Percentiles rank a stretch among this genome's conserved stretches.
These are phyloP conservation scores for Zizania palustris DNA, from an alignment of 202 grass and related monocot species.

Conservation along the genomic window DNA sequence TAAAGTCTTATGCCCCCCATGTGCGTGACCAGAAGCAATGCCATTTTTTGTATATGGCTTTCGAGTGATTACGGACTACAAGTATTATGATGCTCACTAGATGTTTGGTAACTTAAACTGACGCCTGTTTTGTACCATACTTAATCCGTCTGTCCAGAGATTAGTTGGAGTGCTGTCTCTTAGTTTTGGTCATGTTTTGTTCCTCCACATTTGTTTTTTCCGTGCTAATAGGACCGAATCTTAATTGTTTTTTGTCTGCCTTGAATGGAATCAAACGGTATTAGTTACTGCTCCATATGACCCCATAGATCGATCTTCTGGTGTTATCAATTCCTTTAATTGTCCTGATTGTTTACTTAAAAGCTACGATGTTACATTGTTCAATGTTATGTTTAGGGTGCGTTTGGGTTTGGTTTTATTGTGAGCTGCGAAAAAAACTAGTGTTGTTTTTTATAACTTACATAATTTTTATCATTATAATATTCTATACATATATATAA, in stretches of 20 bases:
- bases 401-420: too few species aligned
- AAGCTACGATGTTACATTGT: neutral
- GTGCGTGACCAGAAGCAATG: conserved; percentile 26
- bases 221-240: conserved; percentile 33
- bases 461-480: too few species aligned
- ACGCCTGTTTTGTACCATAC: conserved; percentile 75
- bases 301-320: conserved; percentile 28
- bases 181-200: conserved; percentile 37
- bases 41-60: conserved; percentile 54
- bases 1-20: conserved; percentile 30
- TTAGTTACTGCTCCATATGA: neutral
- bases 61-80: conserved; percentile 51
- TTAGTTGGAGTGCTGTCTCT: conserved; percentile 44
- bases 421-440: too few species aligned
- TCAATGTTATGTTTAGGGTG: too few species aligned
- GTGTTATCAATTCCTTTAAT: conserved; percentile 27
- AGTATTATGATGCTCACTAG: conserved; percentile 57
- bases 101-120: conserved; percentile 66
- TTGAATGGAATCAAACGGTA: conserved; percentile 44
- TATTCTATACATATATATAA: too few species aligned
- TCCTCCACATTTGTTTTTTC: conserved; percentile 34
- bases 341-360: neutral
- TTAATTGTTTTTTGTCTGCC: conserved; percentile 49
- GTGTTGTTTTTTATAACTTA: too few species aligned
- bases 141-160: conserved; percentile 41